These are phyloP conservation scores for Ophiostoma perfectum DNA, from an alignment of 2,329 filamentous ascomycete species.

Conservation along the genomic window DNA sequence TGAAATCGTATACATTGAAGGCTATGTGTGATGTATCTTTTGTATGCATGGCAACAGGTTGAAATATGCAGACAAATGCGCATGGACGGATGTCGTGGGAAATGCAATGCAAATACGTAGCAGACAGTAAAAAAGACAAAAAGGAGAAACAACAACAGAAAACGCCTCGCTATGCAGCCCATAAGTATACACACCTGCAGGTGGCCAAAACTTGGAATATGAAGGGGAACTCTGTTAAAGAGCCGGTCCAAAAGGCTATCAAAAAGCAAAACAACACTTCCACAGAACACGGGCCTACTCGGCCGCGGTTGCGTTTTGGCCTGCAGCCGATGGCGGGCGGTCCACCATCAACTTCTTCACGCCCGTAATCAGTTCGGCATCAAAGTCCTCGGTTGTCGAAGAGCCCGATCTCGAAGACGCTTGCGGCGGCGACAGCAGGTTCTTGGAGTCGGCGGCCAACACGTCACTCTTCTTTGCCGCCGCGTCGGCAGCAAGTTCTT, in stretches of 20 bases:
- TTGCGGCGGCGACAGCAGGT: background rate
- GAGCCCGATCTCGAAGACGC: constrained; percentile 16
- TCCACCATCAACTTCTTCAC: constrained; percentile 49
- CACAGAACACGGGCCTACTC: constrained; percentile 11
- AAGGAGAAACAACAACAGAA: constrained; percentile 12
- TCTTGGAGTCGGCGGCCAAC: background rate
- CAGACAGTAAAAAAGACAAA: background rate
- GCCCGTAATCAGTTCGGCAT: constrained; percentile 56
- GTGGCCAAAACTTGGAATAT: background rate
- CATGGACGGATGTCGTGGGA: background rate
- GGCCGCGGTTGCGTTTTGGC: background rate
- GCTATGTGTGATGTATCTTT: background rate
- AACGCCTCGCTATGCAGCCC: constrained; percentile 27
- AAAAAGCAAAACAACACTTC: background rate
- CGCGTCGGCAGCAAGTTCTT: constrained; percentile 6
- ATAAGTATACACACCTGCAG: background rate
- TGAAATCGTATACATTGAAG: background rate
- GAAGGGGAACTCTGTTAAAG: background rate
- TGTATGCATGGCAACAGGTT: constrained; percentile 11
- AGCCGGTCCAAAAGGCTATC: background rate
- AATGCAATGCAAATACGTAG: background rate
- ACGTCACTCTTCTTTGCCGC: background rate
- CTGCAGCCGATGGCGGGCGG: background rate
- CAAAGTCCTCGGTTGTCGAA: constrained; percentile 40
- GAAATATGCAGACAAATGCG: background rate